Evolutionary conservation across 768 basidiomycete species (phyloP).

Genomic region (Amanita pseudoporphyria): DNA sequence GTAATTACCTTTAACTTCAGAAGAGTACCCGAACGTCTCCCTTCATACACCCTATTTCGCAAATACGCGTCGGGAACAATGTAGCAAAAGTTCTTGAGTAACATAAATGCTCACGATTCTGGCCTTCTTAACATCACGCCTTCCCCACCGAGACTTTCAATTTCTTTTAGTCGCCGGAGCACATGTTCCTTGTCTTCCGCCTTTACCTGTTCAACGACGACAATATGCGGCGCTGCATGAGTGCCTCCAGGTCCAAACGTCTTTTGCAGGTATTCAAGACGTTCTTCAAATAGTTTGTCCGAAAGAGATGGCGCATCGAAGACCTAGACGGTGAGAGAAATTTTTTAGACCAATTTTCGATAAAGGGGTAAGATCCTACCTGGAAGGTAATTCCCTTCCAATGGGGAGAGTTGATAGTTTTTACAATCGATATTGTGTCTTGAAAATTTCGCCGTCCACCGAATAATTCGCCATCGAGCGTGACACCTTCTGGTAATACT

Average conservation of each 20-base stretch:
- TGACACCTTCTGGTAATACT: slow-evolving; percentile 46
- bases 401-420: slow-evolving; percentile 45
- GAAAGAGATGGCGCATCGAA: slow-evolving; percentile 48
- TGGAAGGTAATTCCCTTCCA: slow-evolving; percentile 49
- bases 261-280: slow-evolving; percentile 32
- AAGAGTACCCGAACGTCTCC: slow-evolving; percentile 34
- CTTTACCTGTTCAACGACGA: slow-evolving; percentile 37
- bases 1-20: slow-evolving; percentile 43
- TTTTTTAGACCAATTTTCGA: neutral
- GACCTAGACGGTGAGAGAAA: slow-evolving; percentile 24
- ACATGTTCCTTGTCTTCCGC: slow-evolving; percentile 41
- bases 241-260: slow-evolving; percentile 38
- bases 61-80: neutral
- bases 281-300: slow-evolving; percentile 39
- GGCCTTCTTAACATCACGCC: slow-evolving; percentile 49
- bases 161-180: slow-evolving; percentile 40
- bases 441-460: slow-evolving; percentile 48
- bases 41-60: slow-evolving; percentile 35
- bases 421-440: slow-evolving; percentile 49
- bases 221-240: slow-evolving; percentile 31
- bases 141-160: slow-evolving; percentile 47
- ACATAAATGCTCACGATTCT: slow-evolving; percentile 29
- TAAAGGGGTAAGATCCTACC: slow-evolving; percentile 19
- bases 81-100: neutral
- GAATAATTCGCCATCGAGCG: slow-evolving; percentile 53